Percentiles rank a stretch among this genome's conserved stretches.
These are phyloP conservation scores for Vaccinium corymbosum DNA, from an alignment of 148 eudicot species.

Conservation along the genomic window DNA sequence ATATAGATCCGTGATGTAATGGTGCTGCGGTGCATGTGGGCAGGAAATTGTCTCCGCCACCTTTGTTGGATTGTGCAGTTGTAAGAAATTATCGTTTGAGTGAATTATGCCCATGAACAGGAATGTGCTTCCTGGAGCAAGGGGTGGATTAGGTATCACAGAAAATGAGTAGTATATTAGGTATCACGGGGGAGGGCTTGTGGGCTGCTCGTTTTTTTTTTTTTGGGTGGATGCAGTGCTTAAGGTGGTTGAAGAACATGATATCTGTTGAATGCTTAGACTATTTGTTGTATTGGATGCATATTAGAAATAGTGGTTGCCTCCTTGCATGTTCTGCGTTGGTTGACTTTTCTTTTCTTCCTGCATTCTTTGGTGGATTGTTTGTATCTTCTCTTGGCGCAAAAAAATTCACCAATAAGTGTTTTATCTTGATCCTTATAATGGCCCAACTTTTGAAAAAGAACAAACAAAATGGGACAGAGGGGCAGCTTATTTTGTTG, in stretches of 20 bases:
- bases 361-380: neutral
- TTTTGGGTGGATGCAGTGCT: neutral
- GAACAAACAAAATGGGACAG: neutral
- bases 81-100: neutral
- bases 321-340: neutral
- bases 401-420: neutral
- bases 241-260: neutral
- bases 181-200: neutral
- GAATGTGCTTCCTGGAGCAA: neutral
- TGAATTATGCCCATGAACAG: neutral
- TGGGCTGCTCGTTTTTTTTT: neutral
- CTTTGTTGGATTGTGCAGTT: slow-evolving; percentile 2
- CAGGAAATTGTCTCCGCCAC: neutral
- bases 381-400: neutral
- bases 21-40: neutral
- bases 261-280: slow-evolving; percentile 1
- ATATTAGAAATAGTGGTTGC: neutral
- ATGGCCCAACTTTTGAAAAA: neutral
- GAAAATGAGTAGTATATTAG: neutral
- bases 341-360: neutral
- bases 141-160: neutral
- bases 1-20: neutral
- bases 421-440: neutral
- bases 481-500: neutral
- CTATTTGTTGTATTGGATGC: neutral